Conservation (phyloP, 2,329 filamentous ascomycete genomes). For the Hysterium pulicare region DNA sequence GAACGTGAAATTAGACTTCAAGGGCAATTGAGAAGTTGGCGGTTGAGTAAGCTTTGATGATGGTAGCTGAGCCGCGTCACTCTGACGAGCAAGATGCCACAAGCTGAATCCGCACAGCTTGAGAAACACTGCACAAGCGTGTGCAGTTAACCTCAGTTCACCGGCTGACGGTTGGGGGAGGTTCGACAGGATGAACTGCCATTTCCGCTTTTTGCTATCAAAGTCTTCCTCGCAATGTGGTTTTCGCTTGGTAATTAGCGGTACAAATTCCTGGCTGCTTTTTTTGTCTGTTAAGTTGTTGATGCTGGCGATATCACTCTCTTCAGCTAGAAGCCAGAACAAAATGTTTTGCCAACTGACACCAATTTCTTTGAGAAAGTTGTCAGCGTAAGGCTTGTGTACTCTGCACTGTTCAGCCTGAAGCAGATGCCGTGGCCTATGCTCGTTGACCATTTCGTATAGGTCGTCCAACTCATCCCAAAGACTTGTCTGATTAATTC, state of each 20-base stretch:
- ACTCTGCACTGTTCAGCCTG: slow-evolving; percentile 35
- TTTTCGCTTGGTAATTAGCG: slow-evolving; percentile 11
- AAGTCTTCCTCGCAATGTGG: slow-evolving; percentile 31
- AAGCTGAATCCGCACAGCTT: slow-evolving; percentile 34
- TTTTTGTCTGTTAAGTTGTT: slow-evolving; percentile 4
- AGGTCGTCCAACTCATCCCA: slow-evolving; percentile 22
- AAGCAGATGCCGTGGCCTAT: slow-evolving; percentile 26
- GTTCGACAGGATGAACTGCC: slow-evolving; percentile 26
- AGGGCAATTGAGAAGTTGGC: slow-evolving; percentile 1
- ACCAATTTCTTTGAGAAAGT: slow-evolving; percentile 33
- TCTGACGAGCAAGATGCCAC: slow-evolving; percentile 40
- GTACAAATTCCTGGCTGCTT: slow-evolving; percentile 8
- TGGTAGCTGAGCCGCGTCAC: slow-evolving; percentile 14
- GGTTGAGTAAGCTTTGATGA: slow-evolving; percentile 19
- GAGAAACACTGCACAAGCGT: slow-evolving; percentile 37
- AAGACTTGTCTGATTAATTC: slow-evolving; percentile 13
- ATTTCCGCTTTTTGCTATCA: slow-evolving; percentile 24
- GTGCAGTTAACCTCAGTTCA: slow-evolving; percentile 28
- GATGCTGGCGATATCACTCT: slow-evolving; percentile 11
- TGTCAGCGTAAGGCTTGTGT: slow-evolving; percentile 32
- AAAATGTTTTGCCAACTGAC: slow-evolving; percentile 37
- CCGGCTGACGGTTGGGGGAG: slow-evolving; percentile 22
- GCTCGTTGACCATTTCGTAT: slow-evolving; percentile 24
- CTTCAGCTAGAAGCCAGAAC: slow-evolving; percentile 37
- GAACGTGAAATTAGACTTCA: slow-evolving; percentile 14